Evolutionary conservation across 2,329 filamentous ascomycete genomes (phyloP), one percentile per base, ranked within the genome.

Genomic region (Botrytis tulipae): DNA sequence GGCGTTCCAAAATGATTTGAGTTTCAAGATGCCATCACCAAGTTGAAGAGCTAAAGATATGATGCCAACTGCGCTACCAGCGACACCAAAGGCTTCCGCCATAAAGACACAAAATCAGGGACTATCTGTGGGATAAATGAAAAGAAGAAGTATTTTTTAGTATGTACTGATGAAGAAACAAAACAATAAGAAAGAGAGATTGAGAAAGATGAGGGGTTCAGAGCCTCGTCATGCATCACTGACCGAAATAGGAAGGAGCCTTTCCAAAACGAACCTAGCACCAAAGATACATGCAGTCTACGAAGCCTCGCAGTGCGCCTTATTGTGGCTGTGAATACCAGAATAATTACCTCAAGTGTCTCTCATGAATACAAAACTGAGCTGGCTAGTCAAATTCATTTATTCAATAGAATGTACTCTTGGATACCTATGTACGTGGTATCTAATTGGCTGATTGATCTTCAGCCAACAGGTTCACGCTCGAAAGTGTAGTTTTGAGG

Each of bases 21-120:
- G 57, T 22, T 71, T 71, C 44, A 37, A n/a, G 6, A 71, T 62
- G 20, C 32, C 35, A n/a, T 71, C 69, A 3, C 25, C 37, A 1
- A 71, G 4, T 12, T 71, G 59, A 1, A 63, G 1, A 22, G 29
- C 59, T 1, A 71, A 44, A 1, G 69, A 71, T 14, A 22, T 18
- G 32, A 71, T 71, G n/a, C 69, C 69, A 18, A 70, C 35, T 10
- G 37, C 68, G 3, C 68, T 70, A 9, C n/a, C 40, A 37, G 32
- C 32, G 37, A 70, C 7, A 1, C 67, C 67, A 1, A 59, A 3
- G 3, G 6, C 32, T 51, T 69, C 66, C 46, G 46, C 46, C 42
- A 68, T 51, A n/a, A n/a, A n/a, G n/a, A n/a, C n/a, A n/a, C n/a
- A n/a, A n/a, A n/a, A n/a, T n/a, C n/a, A n/a, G n/a, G n/a, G n/a